phyloP scores from a whole-genome alignment of 371 early-diverging fungal genomes.

The Lichtheimia hyalospora region DNA sequence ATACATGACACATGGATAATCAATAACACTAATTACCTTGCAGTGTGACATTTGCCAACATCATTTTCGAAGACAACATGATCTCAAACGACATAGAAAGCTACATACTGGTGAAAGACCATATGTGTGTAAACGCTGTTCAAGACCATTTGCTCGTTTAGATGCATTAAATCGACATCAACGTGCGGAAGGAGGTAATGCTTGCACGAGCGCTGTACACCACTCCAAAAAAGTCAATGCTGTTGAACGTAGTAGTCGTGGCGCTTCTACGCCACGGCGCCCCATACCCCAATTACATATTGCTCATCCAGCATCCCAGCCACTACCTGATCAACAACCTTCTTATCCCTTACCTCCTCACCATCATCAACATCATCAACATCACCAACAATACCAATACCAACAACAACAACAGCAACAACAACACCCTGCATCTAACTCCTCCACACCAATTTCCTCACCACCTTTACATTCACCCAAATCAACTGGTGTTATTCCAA shows the following conservation, averaged over 20 bases:
- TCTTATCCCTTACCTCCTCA: slow-evolving; percentile 15
- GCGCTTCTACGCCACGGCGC: slow-evolving; percentile 17
- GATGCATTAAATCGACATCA: slow-evolving; percentile 75
- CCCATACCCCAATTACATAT: slow-evolving; percentile 28
- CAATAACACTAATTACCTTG: not conserved
- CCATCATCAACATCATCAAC: not conserved
- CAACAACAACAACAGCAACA: slow-evolving; percentile 10
- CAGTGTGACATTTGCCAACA: slow-evolving; percentile 41
- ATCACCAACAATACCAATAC: slow-evolving; percentile 14
- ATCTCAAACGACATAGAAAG: slow-evolving; percentile 63
- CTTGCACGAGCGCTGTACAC: slow-evolving; percentile 31
- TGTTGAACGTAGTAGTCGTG: not conserved
- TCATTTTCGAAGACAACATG: slow-evolving; percentile 59
- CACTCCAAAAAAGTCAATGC: slow-evolving; percentile 6
- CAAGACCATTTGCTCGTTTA: slow-evolving; percentile 62
- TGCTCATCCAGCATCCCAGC: slow-evolving; percentile 25
- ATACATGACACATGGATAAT: slow-evolving; percentile 1
- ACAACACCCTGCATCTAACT: slow-evolving; percentile 13
- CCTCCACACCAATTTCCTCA: slow-evolving; percentile 9
- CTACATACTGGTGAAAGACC: slow-evolving; percentile 66
- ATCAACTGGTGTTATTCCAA: not conserved
- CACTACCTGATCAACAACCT: slow-evolving; percentile 16
- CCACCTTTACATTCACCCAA: slow-evolving; percentile 9
- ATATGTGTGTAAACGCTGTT: slow-evolving; percentile 55
- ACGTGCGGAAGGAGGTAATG: slow-evolving; percentile 62